phyloP scores from a whole-genome alignment of 2,329 filamentous ascomycete genomes.

The Claviceps africana region DNA sequence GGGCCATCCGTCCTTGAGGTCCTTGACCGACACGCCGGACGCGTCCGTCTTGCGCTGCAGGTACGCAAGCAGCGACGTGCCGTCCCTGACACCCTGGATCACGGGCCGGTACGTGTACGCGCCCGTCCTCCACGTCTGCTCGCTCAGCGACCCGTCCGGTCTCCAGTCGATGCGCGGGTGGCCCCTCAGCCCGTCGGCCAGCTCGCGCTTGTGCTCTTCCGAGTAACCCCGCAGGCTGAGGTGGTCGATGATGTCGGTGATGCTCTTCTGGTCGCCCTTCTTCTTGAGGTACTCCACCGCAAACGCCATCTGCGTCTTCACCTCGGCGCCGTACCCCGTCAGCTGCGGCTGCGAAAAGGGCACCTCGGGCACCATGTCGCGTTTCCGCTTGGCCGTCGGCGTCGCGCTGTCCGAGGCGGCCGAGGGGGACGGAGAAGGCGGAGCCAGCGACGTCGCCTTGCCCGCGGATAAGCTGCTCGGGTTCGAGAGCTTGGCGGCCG shows the following conservation, averaged over 20 bases:
- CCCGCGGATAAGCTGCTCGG: conserved; percentile 28
- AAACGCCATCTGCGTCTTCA: conserved; percentile 79
- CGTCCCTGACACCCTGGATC: conserved; percentile 64
- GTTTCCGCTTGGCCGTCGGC: conserved; percentile 48
- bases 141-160: conserved; percentile 44
- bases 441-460: conserved; percentile 31
- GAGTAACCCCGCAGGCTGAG: conserved; percentile 54
- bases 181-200: conserved; percentile 54
- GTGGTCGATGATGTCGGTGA: conserved; percentile 67
- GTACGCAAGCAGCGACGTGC: conserved; percentile 63
- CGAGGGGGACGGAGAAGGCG: conserved; percentile 49
- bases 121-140: conserved; percentile 52
- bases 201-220: conserved; percentile 46
- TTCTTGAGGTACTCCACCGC: conserved; percentile 72
- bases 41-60: conserved; percentile 73
- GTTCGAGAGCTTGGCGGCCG: conserved; percentile 48
- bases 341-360: conserved; percentile 62
- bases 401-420: conserved; percentile 46
- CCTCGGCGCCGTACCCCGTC: conserved; percentile 62
- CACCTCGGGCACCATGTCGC: conserved; percentile 38
- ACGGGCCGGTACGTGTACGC: conserved; percentile 74
- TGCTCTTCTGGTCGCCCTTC: conserved; percentile 52
- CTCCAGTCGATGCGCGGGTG: conserved; percentile 46
- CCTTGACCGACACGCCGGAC: conserved; percentile 68
- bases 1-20: conserved; percentile 92